phyloP scores from a whole-genome alignment of 1,139 yeast species.

The Hyphopichia buzzinii region DNA sequence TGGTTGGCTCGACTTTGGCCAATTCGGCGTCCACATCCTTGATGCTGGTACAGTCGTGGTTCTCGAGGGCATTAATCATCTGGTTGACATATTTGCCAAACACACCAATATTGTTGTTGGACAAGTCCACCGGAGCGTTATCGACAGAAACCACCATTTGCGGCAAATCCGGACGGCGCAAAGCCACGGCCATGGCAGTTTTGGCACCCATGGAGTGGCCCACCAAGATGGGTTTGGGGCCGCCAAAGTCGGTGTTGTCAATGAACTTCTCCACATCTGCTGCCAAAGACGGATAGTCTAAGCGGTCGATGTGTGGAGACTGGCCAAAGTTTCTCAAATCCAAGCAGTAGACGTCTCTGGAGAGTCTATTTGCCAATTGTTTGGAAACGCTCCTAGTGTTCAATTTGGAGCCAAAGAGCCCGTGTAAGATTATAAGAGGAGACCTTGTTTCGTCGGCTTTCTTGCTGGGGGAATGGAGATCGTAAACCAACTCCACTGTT shows the following conservation, averaged over 20 bases:
- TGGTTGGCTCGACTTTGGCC: constrained; percentile 57
- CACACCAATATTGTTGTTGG: constrained; percentile 47
- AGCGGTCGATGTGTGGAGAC: constrained; percentile 71
- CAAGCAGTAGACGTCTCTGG: constrained; percentile 60
- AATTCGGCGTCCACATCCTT: constrained; percentile 70
- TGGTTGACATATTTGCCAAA: constrained; percentile 70
- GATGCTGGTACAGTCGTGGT: constrained; percentile 43
- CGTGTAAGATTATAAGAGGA: constrained; percentile 81
- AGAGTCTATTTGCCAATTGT: constrained; percentile 35
- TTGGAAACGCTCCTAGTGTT: constrained; percentile 78
- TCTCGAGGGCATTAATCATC: constrained; percentile 52
- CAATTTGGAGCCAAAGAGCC: constrained; percentile 78
- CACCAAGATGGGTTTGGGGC: constrained; percentile 58
- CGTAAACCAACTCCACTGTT: constrained; percentile 31
- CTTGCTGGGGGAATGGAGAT: constrained; percentile 25
- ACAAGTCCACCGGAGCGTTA: constrained; percentile 77
- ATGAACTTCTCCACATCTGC: constrained; percentile 81
- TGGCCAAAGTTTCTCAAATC: constrained; percentile 90
- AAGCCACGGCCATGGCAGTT: constrained; percentile 82
- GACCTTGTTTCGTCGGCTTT: constrained; percentile 16
- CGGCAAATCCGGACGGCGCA: constrained; percentile 65
- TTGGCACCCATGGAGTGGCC: constrained; percentile 99
- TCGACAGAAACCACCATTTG: constrained; percentile 75
- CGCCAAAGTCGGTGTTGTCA: constrained; percentile 38
- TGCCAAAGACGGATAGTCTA: constrained; percentile 80